Base-by-base conservation (phyloP, 306 rosid genomes). In the Quercus cerris region DNA sequence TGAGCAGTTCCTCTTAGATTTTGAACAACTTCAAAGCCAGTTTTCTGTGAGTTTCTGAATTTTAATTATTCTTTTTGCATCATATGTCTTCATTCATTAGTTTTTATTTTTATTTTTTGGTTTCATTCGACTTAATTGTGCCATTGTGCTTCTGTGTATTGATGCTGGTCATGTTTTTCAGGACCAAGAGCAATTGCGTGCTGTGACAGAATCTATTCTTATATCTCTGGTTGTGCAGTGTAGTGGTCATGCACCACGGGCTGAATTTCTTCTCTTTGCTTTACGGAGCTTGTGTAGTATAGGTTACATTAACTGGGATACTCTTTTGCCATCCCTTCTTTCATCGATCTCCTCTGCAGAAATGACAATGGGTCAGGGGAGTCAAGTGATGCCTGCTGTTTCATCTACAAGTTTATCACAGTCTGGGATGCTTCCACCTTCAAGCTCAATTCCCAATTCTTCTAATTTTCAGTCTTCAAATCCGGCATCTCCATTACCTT, bases 161-260 rank as follows among this genome's bases (percentile, higher is more conserved):
- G 75, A 74, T 84, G 46, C 23, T 41, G 73, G 20, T 57, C 49
- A 46, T 35, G 70, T 78, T 20, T 59, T 88, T 75, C 91, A 95
- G 99, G 99, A 95, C 80, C 96, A 89, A 58, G 99, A 95, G 82
- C 99, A 95, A 79, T 57, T 93, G 82, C 94, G 87, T 59, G 87
- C 88, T 55, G 91, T 93, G 84, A 93, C 97, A 0, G 99, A 95
- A 79, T 85, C 97, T 27, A 89, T 93, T 78, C 89, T 95, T 56
- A 91, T 95, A 85, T 83, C 91, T 23, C 79, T 95, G 68, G 97
- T 95, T 41, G 92, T 90, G 84, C 93, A 91, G 81, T 93, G 97
- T 73, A 91, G 99, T 79, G 79, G 90, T 79, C 99, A 95, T 87
- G 98, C 90, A 17, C 97, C 98, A 0, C 86, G 97, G 28, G 92